Evolutionary conservation across 2,329 filamentous ascomycete genomes (phyloP).

Genomic region (Colletotrichum coccodes): DNA sequence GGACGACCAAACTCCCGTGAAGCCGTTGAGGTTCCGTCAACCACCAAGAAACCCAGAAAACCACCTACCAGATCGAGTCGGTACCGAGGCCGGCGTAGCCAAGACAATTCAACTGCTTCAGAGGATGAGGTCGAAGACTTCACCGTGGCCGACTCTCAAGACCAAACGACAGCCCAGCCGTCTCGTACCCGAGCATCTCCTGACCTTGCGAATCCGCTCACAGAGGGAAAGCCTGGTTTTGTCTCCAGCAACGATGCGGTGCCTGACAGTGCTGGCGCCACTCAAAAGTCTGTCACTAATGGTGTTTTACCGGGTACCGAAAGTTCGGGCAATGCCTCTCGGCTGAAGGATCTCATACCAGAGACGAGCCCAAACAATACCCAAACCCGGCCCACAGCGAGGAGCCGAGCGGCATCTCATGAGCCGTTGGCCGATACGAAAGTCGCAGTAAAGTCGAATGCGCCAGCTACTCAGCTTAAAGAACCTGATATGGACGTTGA

Average conservation of each 20-base stretch:
- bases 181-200: neutral
- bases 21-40: constrained; percentile 12
- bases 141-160: constrained; percentile 34
- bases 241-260: constrained; percentile 30
- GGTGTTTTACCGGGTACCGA: constrained; percentile 7
- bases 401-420: neutral
- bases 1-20: neutral
- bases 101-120: neutral
- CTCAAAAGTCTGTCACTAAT: constrained; percentile 6
- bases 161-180: neutral
- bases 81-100: neutral
- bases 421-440: neutral
- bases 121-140: constrained; percentile 27
- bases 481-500: neutral
- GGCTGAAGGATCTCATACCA: constrained; percentile 38
- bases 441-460: neutral
- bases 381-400: constrained; percentile 10
- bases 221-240: neutral
- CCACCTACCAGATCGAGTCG: neutral
- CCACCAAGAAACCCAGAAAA: constrained; percentile 7
- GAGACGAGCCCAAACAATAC: constrained; percentile 42
- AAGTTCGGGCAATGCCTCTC: constrained; percentile 29
- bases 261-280: constrained; percentile 25
- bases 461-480: neutral
- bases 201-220: neutral